Evolutionary conservation across 148 eudicot species (phyloP).

Genomic region (Rhododendron henanense): DNA sequence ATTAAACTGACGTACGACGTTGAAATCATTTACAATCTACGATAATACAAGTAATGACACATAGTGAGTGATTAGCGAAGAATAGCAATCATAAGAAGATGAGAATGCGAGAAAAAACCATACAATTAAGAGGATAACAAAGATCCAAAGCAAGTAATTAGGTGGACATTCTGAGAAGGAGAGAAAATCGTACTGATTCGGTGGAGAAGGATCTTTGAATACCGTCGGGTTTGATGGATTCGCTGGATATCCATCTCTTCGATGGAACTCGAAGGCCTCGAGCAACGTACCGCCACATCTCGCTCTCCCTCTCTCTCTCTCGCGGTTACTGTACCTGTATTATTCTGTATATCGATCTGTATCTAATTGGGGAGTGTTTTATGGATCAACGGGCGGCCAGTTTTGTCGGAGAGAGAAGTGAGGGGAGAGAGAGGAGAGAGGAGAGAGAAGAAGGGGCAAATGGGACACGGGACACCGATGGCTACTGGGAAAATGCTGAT

Average conservation of each 20-base stretch:
- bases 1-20: neutral
- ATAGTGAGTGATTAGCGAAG: neutral
- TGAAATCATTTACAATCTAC: neutral
- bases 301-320: neutral
- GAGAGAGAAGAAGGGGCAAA: neutral
- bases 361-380: neutral
- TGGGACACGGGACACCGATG: neutral
- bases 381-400: neutral
- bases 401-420: neutral
- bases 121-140: neutral
- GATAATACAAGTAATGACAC: neutral
- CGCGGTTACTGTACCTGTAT: neutral
- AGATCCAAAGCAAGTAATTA: neutral
- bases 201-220: conserved; percentile 61
- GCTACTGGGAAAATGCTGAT: neutral
- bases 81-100: neutral
- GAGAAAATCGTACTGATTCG: conserved; percentile 39
- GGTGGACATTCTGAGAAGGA: neutral
- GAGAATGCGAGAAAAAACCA: neutral
- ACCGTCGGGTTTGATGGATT: conserved; percentile 13
- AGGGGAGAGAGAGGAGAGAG: neutral
- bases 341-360: neutral
- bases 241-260: conserved; percentile 35
- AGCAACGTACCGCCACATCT: conserved; percentile 85
- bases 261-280: conserved; percentile 50